Percentiles rank a stretch among this genome's conserved stretches.
phyloP scores from a whole-genome alignment of 192 early-diverging fungal genomes.

The Coemansia sp. region DNA sequence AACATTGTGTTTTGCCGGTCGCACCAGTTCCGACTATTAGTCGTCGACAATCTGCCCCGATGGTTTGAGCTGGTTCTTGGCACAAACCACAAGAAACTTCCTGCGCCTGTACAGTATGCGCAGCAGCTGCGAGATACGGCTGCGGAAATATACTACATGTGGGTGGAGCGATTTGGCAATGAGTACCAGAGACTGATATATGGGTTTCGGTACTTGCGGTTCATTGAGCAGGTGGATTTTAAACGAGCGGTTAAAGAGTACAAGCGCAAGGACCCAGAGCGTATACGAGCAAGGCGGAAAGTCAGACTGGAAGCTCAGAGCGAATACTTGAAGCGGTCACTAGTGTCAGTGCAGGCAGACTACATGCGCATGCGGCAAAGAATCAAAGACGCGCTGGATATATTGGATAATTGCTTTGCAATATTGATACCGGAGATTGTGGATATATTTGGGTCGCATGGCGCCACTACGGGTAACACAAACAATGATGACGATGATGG shows the following conservation, averaged over 20 bases:
- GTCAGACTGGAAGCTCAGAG: constrained; percentile 2
- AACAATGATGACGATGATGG: constrained; percentile 5
- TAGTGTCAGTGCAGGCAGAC: constrained; percentile 23
- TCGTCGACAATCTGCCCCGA: constrained; percentile 55
- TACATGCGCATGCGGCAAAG: constrained; percentile 6
- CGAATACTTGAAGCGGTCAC: constrained; percentile 34
- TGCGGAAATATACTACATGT: constrained; percentile 56
- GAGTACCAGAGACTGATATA: constrained; percentile 59
- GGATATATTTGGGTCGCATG: constrained; percentile 18
- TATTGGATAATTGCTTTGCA: constrained; percentile 33
- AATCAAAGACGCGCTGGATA: constrained; percentile 10
- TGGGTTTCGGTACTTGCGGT: constrained; percentile 59
- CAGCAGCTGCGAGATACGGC: constrained; percentile 51
- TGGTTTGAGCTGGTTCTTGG: constrained; percentile 61
- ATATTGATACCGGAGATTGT: constrained; percentile 46
- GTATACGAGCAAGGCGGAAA: neutral
- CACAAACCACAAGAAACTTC: constrained; percentile 55
- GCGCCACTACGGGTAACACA: neutral
- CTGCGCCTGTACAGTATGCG: constrained; percentile 58
- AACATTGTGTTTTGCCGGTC: constrained; percentile 66
- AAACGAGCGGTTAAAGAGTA: constrained; percentile 11
- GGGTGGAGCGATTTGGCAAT: constrained; percentile 59
- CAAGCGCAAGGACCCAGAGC: constrained; percentile 20
- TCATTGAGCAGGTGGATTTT: constrained; percentile 43
- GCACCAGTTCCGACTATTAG: constrained; percentile 61